Evolutionary conservation across 2,329 filamentous ascomycete genomes (phyloP).

Genomic region (Paraphoma chrysanthemicola): DNA sequence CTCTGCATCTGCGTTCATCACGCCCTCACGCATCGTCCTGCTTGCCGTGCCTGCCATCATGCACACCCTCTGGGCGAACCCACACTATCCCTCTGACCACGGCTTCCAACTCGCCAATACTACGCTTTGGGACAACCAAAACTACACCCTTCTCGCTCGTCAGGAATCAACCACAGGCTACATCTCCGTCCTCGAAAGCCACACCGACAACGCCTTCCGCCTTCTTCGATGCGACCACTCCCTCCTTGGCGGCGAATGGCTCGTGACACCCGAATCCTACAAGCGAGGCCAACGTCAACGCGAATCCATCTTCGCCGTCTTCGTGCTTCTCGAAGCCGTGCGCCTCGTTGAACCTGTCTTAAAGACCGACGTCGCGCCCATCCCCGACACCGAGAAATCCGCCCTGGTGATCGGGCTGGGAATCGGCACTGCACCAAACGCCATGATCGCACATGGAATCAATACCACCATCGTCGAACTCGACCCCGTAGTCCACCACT

Average conservation of each 20-base stretch:
- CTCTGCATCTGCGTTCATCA: constrained; percentile 68
- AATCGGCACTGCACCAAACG: constrained; percentile 88
- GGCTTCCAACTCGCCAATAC: constrained; percentile 70
- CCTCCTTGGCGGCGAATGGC: constrained; percentile 91
- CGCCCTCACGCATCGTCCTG: constrained; percentile 72
- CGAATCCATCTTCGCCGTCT: constrained; percentile 95
- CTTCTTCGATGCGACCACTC: constrained; percentile 94
- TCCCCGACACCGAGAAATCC: constrained; percentile 71
- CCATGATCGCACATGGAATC: constrained; percentile 85
- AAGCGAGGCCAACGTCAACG: constrained; percentile 61
- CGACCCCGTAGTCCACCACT: constrained; percentile 85
- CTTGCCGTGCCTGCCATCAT: constrained; percentile 75
- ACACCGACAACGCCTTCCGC: constrained; percentile 69
- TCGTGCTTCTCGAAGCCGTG: constrained; percentile 92
- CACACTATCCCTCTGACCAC: constrained; percentile 70
- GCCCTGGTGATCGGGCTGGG: constrained; percentile 91
- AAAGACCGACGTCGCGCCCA: constrained; percentile 18
- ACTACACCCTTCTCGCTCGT: constrained; percentile 80
- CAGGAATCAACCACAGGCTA: constrained; percentile 90
- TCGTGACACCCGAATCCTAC: constrained; percentile 57
- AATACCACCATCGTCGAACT: constrained; percentile 95
- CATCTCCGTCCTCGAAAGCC: constrained; percentile 84
- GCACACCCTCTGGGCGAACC: constrained; percentile 75
- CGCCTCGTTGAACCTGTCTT: constrained; percentile 70
- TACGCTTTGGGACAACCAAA: constrained; percentile 64